Evolutionary conservation across 768 basidiomycete genomes (phyloP).

Genomic region (Pulveroboletus ravenelii): DNA sequence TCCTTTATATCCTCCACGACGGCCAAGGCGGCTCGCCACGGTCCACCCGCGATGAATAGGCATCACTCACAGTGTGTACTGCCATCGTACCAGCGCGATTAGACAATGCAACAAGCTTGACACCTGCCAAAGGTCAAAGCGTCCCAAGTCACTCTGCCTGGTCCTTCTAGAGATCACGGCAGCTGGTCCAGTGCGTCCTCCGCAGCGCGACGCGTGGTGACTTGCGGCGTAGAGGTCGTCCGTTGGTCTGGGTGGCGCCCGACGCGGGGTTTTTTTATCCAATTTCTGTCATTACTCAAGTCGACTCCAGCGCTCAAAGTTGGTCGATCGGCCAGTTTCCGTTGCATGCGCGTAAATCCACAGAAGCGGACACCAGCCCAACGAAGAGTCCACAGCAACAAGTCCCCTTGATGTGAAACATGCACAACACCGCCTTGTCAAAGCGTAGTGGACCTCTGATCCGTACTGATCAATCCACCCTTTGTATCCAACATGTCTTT

Average conservation of each 20-base stretch:
- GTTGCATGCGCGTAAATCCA: too few relatives aligned
- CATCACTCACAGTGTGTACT: conserved; percentile 14
- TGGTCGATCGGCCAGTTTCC: too few relatives aligned
- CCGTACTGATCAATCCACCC: too few relatives aligned
- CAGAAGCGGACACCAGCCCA: too few relatives aligned
- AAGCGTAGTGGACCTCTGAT: too few relatives aligned
- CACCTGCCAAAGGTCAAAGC: conserved; percentile 19
- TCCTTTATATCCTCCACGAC: conserved; percentile 13
- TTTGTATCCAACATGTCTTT: too few relatives aligned
- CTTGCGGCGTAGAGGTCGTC: neutral
- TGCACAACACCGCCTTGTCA: too few relatives aligned
- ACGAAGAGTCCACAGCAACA: too few relatives aligned
- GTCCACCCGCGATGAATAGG: neutral
- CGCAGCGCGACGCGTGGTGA: neutral
- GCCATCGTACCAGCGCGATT: conserved; percentile 7
- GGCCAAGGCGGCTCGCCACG: conserved; percentile 6
- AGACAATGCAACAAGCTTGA: conserved; percentile 1
- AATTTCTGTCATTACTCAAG: too few relatives aligned
- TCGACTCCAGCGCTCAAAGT: too few relatives aligned
- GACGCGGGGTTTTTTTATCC: conserved; percentile 2
- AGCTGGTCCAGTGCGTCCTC: neutral
- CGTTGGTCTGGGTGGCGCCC: conserved; percentile 4
- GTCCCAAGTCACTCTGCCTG: neutral
- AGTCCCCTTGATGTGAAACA: too few relatives aligned
- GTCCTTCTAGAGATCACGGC: conserved; percentile 2